A percentile compares a stretch with the other conserved stretches of the same genome.
phyloP scores from a whole-genome alignment of 148 eudicot genomes.

The Heliosperma pusillum region DNA sequence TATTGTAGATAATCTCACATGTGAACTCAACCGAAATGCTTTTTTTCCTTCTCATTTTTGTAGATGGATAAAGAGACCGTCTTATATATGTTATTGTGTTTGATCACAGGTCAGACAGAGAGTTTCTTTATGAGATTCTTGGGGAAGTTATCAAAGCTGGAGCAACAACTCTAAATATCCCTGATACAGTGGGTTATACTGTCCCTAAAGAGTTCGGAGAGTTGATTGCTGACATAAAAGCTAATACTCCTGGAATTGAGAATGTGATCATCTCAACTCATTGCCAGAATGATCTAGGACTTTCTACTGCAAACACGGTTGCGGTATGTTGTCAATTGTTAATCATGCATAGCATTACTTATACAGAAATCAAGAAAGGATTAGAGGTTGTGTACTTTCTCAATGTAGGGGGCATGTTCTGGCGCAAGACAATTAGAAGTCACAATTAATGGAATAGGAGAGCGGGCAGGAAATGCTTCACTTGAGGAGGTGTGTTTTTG shows the following conservation, averaged over 20 bases:
- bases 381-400: conserved; percentile 24
- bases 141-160: conserved; percentile 95
- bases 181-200: conserved; percentile 86
- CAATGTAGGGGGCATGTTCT: conserved; percentile 78
- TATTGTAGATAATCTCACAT: too few relatives aligned
- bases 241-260: conserved; percentile 87
- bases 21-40: not conserved
- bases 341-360: not conserved
- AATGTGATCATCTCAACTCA: conserved; percentile 90
- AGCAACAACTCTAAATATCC: conserved; percentile 86
- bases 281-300: conserved; percentile 97
- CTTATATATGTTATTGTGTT: not conserved
- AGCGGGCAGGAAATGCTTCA: conserved; percentile 97
- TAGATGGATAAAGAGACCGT: not conserved
- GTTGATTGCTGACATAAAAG: conserved; percentile 81
- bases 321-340: conserved; percentile 44
- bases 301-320: conserved; percentile 87
- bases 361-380: not conserved
- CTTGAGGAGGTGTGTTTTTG: conserved; percentile 75
- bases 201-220: conserved; percentile 78
- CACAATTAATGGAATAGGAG: conserved; percentile 92
- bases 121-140: conserved; percentile 75
- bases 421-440: conserved; percentile 97
- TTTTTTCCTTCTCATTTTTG: not conserved
- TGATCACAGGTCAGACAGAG: conserved; percentile 71